These are phyloP conservation scores for Pseudogymnoascus sp. DNA, from an alignment of 2,329 filamentous ascomycete genomes.

Conservation along the genomic window DNA sequence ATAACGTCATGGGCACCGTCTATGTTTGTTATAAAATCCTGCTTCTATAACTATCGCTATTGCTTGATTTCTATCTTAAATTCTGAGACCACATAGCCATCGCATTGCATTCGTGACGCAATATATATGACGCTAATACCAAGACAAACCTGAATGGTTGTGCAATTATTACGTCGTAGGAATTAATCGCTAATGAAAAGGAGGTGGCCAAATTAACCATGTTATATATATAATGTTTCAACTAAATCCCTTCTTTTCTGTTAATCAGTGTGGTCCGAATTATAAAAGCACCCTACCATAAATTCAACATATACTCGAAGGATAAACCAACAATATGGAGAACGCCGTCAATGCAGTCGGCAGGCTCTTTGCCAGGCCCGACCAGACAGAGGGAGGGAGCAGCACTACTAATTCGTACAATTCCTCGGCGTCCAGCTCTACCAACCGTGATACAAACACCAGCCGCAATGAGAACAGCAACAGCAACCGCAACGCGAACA, in stretches of 20 bases:
- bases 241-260: neutral
- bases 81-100: neutral
- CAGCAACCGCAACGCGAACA: neutral
- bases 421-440: neutral
- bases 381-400: neutral
- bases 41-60: neutral
- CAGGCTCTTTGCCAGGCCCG: conserved; percentile 14
- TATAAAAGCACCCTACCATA: neutral
- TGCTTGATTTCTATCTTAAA: neutral
- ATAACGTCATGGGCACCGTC: neutral
- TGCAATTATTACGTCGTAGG: conserved; percentile 5
- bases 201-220: neutral
- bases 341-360: conserved; percentile 16
- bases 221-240: neutral
- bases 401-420: conserved; percentile 1
- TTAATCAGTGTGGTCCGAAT: neutral
- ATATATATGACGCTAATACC: neutral
- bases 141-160: neutral
- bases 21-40: neutral
- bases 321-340: conserved; percentile 11
- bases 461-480: neutral
- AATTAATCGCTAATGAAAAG: neutral
- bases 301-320: neutral
- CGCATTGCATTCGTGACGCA: neutral
- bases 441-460: neutral